Evolutionary conservation across 495 filamentous ascomycete species (phyloP).

Genomic region (Durotheca rogersii): DNA sequence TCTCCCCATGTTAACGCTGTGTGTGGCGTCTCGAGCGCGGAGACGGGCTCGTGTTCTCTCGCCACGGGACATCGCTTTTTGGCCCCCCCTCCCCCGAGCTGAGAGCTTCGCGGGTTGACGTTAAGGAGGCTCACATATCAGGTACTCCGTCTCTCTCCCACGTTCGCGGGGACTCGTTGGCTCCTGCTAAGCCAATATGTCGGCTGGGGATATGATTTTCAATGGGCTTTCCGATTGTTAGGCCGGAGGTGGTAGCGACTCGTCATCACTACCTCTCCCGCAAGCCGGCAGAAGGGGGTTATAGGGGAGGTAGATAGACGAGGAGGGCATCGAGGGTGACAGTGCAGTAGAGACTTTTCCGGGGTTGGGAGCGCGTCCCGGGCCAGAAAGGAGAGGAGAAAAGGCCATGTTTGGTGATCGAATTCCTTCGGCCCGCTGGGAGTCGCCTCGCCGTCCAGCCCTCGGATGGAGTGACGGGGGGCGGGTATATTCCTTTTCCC

Average conservation of each 20-base stretch:
- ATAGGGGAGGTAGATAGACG: constrained; percentile 2
- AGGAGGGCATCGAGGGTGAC: constrained; percentile 8
- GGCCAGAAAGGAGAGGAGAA: constrained; percentile 3
- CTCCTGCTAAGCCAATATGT: neutral
- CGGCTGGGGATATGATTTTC: constrained; percentile 17
- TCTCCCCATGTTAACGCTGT: neutral
- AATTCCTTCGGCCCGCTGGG: constrained; percentile 27
- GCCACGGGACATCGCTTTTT: neutral
- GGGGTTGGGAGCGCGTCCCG: constrained; percentile 22
- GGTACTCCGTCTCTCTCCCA: neutral
- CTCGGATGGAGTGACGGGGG: constrained; percentile 21
- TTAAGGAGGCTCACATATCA: constrained; percentile 4
- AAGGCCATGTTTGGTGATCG: constrained; percentile 9
- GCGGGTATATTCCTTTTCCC: constrained; percentile 27
- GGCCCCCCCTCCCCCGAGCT: neutral
- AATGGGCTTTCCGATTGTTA: constrained; percentile 18
- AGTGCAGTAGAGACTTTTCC: constrained; percentile 11
- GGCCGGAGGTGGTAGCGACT: constrained; percentile 14
- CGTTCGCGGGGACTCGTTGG: constrained; percentile 1
- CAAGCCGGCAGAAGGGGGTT: constrained; percentile 27
- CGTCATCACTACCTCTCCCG: constrained; percentile 25
- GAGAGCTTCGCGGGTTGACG: neutral
- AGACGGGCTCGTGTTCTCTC: neutral
- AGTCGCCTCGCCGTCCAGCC: constrained; percentile 21
- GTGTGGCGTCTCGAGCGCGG: neutral